Evolutionary conservation across 208 protist species (phyloP).

Genomic region (Trypanosoma theileri): DNA sequence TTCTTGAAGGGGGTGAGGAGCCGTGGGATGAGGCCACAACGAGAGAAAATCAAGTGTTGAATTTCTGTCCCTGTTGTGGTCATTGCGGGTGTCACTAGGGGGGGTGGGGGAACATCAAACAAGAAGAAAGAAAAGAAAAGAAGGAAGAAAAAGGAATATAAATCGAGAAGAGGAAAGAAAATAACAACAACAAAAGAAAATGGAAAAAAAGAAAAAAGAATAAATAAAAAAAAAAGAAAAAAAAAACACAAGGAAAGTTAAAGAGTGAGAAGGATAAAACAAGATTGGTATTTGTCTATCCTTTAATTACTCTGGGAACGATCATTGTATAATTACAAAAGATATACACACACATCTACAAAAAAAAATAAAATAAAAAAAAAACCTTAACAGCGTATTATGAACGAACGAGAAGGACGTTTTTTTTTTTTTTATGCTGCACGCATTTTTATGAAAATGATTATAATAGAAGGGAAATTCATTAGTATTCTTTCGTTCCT

Average conservation of each 20-base stretch:
- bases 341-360: no score
- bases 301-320: no score
- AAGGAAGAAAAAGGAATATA: conserved; percentile 2
- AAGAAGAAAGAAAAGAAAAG: neutral
- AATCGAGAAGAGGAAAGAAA: neutral
- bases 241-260: neutral
- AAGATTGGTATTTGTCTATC: no score
- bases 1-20: conserved; percentile 70
- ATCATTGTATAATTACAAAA: no score
- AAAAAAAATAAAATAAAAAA: no score
- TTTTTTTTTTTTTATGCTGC: conserved; percentile 6
- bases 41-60: conserved; percentile 57
- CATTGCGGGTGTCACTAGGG: conserved; percentile 34
- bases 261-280: neutral
- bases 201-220: neutral
- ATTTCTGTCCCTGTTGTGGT: conserved; percentile 86
- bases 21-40: conserved; percentile 65
- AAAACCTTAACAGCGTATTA: no score
- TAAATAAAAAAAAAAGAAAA: neutral
- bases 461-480: no score
- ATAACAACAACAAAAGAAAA: neutral
- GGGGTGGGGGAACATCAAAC: no score
- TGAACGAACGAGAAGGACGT: neutral
- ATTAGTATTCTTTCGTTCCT: neutral
- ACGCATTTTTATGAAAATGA: no score